A percentile compares a stretch with the other conserved stretches of the same genome.
Evolutionary conservation across 1,284 basidiomycete species (phyloP).

Genomic region (Marasmius oreades): DNA sequence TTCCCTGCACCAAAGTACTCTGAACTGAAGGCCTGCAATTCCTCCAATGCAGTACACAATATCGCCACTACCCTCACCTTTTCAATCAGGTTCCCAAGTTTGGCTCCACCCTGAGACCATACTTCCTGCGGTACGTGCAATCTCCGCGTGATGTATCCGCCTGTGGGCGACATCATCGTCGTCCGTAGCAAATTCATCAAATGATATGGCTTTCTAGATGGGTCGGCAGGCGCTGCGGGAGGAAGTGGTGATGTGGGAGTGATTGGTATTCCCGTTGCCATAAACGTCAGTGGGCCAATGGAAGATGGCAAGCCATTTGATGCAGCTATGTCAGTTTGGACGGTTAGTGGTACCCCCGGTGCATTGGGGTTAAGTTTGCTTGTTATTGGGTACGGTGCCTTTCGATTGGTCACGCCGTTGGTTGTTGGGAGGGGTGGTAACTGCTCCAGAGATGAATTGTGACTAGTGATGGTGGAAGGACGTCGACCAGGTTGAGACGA

Average conservation of each 20-base stretch:
- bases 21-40: slow-evolving; percentile 61
- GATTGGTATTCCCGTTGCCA: slow-evolving; percentile 44
- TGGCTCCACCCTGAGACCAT: slow-evolving; percentile 88
- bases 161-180: slow-evolving; percentile 80
- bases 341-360: slow-evolving; percentile 40
- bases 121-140: slow-evolving; percentile 87
- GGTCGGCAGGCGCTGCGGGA: slow-evolving; percentile 62
- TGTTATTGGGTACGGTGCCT: slow-evolving; percentile 59
- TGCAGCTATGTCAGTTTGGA: slow-evolving; percentile 50
- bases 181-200: slow-evolving; percentile 78
- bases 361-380: slow-evolving; percentile 39
- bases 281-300: slow-evolving; percentile 6
- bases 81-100: slow-evolving; percentile 75
- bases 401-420: slow-evolving; percentile 43
- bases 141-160: slow-evolving; percentile 84
- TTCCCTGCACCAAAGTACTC: slow-evolving; percentile 76
- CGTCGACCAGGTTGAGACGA: slow-evolving; percentile 68
- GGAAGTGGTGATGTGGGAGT: slow-evolving; percentile 76
- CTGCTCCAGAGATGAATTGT: slow-evolving; percentile 44
- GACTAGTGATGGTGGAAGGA: slow-evolving; percentile 48
- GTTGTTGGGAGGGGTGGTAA: slow-evolving; percentile 47
- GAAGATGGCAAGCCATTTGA: slow-evolving; percentile 21
- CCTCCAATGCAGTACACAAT: slow-evolving; percentile 72
- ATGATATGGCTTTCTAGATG: slow-evolving; percentile 85
- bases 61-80: slow-evolving; percentile 85